Conservation (phyloP, 495 filamentous ascomycete genomes). For the Trichoderma erinaceum region DNA sequence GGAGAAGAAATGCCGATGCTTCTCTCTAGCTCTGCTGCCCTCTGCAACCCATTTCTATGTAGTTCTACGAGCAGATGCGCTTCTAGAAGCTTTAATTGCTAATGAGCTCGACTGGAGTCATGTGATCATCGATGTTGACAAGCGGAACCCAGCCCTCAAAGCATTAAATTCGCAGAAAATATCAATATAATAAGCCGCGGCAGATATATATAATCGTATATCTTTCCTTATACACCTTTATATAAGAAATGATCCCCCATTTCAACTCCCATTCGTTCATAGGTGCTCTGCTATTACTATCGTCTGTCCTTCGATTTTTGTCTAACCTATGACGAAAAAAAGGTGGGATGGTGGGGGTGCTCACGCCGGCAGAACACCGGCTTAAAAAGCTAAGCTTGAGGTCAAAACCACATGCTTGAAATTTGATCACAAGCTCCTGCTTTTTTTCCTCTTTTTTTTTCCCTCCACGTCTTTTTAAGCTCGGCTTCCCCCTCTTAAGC, state of each 20-base stretch:
- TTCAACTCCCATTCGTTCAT: too few relatives aligned
- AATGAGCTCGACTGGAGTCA: neutral
- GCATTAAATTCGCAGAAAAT: too few relatives aligned
- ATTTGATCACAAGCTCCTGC: neutral
- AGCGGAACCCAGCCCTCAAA: too few relatives aligned
- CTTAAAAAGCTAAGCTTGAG: neutral
- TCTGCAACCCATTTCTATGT: neutral
- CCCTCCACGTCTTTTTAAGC: neutral
- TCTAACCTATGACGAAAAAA: neutral
- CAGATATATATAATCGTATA: too few relatives aligned
- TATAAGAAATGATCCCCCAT: too few relatives aligned
- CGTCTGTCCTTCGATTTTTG: too few relatives aligned
- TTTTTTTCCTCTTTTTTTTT: neutral
- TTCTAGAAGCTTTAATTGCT: neutral
- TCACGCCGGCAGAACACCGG: constrained; percentile 5
- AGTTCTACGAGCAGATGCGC: neutral
- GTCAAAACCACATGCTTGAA: constrained; percentile 14
- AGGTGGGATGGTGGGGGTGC: constrained; percentile 11
- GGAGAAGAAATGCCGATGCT: neutral
- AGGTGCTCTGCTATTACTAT: too few relatives aligned
- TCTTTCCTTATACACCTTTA: too few relatives aligned
- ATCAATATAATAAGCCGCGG: too few relatives aligned
- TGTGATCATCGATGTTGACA: neutral
- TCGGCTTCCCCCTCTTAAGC: neutral
- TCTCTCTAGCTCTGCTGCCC: neutral